phyloP scores from a whole-genome alignment of 768 basidiomycete genomes.

The Lactarius quietus region DNA sequence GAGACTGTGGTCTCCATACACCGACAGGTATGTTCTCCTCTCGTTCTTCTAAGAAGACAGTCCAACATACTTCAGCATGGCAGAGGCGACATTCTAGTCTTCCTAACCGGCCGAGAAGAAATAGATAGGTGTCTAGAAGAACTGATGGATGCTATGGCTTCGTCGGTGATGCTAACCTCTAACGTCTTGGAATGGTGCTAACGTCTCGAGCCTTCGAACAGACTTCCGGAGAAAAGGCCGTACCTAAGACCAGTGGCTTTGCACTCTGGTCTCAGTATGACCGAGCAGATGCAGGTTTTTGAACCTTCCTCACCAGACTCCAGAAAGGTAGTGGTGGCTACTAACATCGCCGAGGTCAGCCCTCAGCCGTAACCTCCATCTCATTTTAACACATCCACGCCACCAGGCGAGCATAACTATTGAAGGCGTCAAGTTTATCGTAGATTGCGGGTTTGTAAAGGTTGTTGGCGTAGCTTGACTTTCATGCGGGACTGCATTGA shows the following conservation, averaged over 20 bases:
- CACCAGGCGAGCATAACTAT: slow-evolving; percentile 91
- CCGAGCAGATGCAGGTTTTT: slow-evolving; percentile 87
- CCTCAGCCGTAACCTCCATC: neutral
- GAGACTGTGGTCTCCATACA: slow-evolving; percentile 83
- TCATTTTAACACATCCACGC: neutral
- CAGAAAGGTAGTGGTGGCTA: slow-evolving; percentile 88
- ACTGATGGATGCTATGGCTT: slow-evolving; percentile 56
- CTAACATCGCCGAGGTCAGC: slow-evolving; percentile 90
- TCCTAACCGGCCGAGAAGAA: slow-evolving; percentile 94
- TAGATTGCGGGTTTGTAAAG: slow-evolving; percentile 96
- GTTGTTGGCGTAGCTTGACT: slow-evolving; percentile 36
- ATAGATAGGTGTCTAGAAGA: slow-evolving; percentile 86
- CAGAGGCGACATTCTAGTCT: slow-evolving; percentile 87
- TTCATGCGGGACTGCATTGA: neutral
- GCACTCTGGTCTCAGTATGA: slow-evolving; percentile 83
- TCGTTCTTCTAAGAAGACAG: neutral
- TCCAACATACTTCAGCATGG: slow-evolving; percentile 51
- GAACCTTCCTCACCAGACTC: slow-evolving; percentile 67
- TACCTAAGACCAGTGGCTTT: slow-evolving; percentile 69
- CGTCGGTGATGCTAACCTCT: slow-evolving; percentile 17
- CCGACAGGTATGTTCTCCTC: slow-evolving; percentile 49
- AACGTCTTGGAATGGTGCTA: slow-evolving; percentile 8
- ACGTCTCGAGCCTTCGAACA: slow-evolving; percentile 26
- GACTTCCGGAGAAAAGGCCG: slow-evolving; percentile 51
- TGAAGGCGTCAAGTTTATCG: slow-evolving; percentile 89